Conservation (phyloP, 1,284 basidiomycete species). For the Heterobasidion parviporum region DNA sequence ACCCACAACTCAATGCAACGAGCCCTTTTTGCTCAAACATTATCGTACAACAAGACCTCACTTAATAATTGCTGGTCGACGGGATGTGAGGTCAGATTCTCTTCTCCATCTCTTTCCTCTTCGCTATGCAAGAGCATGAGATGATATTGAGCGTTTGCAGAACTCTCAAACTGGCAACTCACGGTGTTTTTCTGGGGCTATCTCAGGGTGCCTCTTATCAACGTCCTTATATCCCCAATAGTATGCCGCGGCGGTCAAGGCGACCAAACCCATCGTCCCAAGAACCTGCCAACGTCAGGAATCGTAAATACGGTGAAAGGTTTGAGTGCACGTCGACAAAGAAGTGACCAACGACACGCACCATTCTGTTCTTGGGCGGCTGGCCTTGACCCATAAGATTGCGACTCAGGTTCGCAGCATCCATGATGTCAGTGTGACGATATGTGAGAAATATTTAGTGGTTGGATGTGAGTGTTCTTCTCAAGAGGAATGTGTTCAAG, state of each 20-base stretch:
- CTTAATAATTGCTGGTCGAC: too few species aligned
- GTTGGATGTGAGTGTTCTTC: too few species aligned
- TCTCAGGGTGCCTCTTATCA: not conserved
- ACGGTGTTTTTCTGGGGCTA: not conserved
- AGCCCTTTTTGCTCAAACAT: too few species aligned
- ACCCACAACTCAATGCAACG: too few species aligned
- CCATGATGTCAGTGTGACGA: not conserved
- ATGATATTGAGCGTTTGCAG: not conserved
- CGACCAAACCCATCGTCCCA: not conserved
- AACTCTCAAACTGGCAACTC: not conserved
- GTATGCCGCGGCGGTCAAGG: not conserved
- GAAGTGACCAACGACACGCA: not conserved
- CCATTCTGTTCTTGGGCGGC: not conserved
- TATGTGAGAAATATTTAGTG: too few species aligned
- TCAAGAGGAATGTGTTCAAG: too few species aligned
- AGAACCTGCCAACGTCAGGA: not conserved
- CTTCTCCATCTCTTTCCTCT: too few species aligned
- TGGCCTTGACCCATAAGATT: not conserved
- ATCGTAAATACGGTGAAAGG: too few species aligned
- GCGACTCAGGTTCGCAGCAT: not conserved
- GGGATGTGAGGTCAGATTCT: too few species aligned
- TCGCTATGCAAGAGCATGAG: not conserved
- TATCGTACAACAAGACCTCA: too few species aligned
- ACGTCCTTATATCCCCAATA: not conserved
- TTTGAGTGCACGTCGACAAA: too few species aligned